These are phyloP conservation scores for Hortaea werneckii DNA, from an alignment of 2,329 filamentous ascomycete genomes.

Conservation along the genomic window DNA sequence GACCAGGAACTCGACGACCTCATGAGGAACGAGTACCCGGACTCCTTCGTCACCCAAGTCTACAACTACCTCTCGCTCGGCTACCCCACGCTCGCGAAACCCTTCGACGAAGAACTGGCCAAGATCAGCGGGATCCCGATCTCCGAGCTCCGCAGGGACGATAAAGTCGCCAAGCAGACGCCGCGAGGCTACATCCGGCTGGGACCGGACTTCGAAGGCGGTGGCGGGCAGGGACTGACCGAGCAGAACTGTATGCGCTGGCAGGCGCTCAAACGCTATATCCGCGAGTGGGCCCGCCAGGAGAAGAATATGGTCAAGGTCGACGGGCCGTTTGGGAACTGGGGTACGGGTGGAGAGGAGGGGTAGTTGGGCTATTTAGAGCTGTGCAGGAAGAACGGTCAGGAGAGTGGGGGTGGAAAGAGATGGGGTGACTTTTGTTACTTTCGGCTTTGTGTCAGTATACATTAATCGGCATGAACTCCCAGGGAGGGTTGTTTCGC, in stretches of 20 bases:
- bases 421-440: too few species aligned
- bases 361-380: conserved; percentile 38
- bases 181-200: conserved; percentile 63
- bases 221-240: conserved; percentile 37
- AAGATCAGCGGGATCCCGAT: conserved; percentile 66
- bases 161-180: conserved; percentile 46
- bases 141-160: conserved; percentile 60
- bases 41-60: conserved; percentile 84
- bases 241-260: conserved; percentile 58
- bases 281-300: conserved; percentile 81
- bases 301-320: conserved; percentile 56
- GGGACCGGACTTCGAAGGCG: conserved; percentile 35
- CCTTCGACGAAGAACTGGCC: conserved; percentile 75
- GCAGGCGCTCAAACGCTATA: conserved; percentile 73
- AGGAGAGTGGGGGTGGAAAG: too few species aligned
- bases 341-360: conserved; percentile 36
- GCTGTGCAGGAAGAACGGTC: background rate
- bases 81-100: conserved; percentile 73
- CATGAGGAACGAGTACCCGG: conserved; percentile 60
- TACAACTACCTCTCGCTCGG: conserved; percentile 94
- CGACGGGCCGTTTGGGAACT: conserved; percentile 24
- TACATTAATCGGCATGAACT: too few species aligned
- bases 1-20: conserved; percentile 31
- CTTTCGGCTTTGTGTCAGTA: too few species aligned
- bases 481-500: too few species aligned